Evolutionary conservation across 495 filamentous ascomycete genomes (phyloP).

Genomic region (Xylaria sp.): DNA sequence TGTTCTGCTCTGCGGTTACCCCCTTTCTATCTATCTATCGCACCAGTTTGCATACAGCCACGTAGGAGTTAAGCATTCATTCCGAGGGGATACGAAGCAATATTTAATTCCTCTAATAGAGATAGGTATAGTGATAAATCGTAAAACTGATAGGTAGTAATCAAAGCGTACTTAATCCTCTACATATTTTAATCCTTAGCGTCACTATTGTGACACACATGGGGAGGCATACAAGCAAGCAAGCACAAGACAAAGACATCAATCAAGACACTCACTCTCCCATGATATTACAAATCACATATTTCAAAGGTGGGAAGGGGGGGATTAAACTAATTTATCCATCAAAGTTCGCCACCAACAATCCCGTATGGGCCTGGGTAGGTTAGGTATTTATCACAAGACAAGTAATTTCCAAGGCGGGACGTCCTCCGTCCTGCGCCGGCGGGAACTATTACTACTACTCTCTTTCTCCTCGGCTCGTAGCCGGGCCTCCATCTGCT

Average conservation of each 20-base stretch:
- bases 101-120: not conserved
- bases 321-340: not conserved
- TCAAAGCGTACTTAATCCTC: too few species aligned
- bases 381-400: not conserved
- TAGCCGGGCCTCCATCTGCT: constrained; percentile 48
- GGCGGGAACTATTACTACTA: constrained; percentile 24
- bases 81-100: too few species aligned
- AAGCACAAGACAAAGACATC: not conserved
- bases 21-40: not conserved
- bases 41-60: not conserved
- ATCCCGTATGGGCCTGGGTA: too few species aligned
- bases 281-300: not conserved
- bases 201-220: not conserved
- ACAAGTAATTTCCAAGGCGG: constrained; percentile 40
- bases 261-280: not conserved
- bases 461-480: constrained; percentile 36
- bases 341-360: not conserved
- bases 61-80: too few species aligned
- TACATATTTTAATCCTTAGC: too few species aligned
- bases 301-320: too few species aligned
- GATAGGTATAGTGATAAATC: not conserved
- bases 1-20: not conserved
- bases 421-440: constrained; percentile 31
- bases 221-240: not conserved
- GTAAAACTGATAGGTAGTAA: not conserved